Base-by-base conservation (phyloP, 192 early-diverging fungal species). In the Linnemannia zychae region DNA sequence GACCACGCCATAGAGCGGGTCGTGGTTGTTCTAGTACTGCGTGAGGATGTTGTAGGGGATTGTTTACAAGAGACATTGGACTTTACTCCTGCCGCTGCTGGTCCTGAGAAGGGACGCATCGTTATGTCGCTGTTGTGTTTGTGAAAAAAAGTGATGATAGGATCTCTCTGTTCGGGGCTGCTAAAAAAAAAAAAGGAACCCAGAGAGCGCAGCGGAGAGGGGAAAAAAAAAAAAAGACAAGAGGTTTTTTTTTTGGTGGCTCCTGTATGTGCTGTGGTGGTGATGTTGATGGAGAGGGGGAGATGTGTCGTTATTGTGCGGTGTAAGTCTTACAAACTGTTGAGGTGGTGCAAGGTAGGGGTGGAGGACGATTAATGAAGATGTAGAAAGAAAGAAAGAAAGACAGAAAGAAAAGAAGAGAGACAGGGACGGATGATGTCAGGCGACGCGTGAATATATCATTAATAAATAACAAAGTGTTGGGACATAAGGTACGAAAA, bases 1-100 rank as follows among this genome's bases (percentile, higher is more conserved):
- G 79, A 80, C 79, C 79, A 80, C 37, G 66, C 18, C 36, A 57
- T 7, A 22, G 79, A 74, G 7, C 36, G 52, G 6, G 47, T n/a
- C 18, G 18, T 28, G 0, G 53, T n/a, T 18, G 18, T 2, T 71
- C 38, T 68, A 18, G 66, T 7, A n/a, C n/a, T n/a, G 37, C 24
- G 46, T 24, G 66, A 57, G 2, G 67, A 50, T 6, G 78, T 69
- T 1, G 65, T n/a, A 1, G 65, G 20, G 20, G 60, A 78, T 70
- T 73, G 15, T 52, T 71, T 71, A 5, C 57, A 28, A 33, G 57
- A 63, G 57, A 63, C 57, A 3, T 12, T n/a, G 9, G 12, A 9
- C 4, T n/a, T n/a, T 67, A 31, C 70, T 49, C 24, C n/a, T n/a
- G n/a, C n/a, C n/a, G n/a, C n/a, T 71, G 70, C 47, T 71, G 70